phyloP scores from a whole-genome alignment of 768 basidiomycete species.

The Pleurotus citrinopileatus region DNA sequence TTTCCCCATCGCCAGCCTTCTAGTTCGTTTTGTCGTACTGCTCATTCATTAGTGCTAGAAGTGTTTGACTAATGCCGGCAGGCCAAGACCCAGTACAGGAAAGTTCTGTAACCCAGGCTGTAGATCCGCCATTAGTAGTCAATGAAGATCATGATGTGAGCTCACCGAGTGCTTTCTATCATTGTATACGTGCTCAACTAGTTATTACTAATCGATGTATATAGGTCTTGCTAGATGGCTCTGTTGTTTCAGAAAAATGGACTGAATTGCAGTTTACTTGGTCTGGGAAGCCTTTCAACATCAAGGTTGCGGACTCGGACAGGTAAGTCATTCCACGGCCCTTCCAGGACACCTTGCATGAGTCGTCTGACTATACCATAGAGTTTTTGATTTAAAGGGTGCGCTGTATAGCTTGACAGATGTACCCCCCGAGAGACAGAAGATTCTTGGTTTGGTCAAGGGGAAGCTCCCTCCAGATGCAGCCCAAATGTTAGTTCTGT shows the following conservation, averaged over 20 bases:
- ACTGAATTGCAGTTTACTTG: constrained; percentile 67
- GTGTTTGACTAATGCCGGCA: too few species aligned
- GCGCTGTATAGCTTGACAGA: constrained; percentile 64
- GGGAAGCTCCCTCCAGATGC: constrained; percentile 81
- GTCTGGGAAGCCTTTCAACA: constrained; percentile 62
- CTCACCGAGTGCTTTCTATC: not conserved
- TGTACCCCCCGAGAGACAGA: constrained; percentile 84
- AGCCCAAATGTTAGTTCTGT: constrained; percentile 49
- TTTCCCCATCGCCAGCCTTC: too few species aligned
- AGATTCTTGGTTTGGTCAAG: constrained; percentile 82
- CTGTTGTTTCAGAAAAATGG: constrained; percentile 44
- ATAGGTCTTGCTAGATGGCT: not conserved
- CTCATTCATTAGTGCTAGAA: too few species aligned
- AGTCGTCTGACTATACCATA: constrained; percentile 25
- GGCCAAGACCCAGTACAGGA: too few species aligned
- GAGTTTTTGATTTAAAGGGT: constrained; percentile 79
- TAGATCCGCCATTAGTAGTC: not conserved
- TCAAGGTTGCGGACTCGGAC: constrained; percentile 76
- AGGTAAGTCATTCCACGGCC: constrained; percentile 39
- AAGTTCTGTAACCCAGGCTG: too few species aligned
- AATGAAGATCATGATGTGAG: not conserved
- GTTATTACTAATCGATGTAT: too few species aligned
- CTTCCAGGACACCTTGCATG: not conserved
- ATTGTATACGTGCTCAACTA: too few species aligned
- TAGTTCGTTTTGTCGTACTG: too few species aligned